Evolutionary conservation across 2,329 filamentous ascomycete genomes (phyloP).

Genomic region (Epichloe baconii): DNA sequence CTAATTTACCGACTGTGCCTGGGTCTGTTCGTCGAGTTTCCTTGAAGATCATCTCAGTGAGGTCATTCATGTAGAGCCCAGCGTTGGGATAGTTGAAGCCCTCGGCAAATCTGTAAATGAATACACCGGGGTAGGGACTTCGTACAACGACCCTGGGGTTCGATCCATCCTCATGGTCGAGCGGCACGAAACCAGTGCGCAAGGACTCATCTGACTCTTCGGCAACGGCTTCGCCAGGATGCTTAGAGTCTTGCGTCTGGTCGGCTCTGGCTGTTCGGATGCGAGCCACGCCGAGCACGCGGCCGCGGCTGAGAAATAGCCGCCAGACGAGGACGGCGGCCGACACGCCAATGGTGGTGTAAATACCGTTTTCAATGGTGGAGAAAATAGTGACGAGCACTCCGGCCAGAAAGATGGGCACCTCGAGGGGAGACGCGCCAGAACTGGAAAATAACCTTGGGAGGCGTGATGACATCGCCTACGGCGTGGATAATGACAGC

Average conservation of each 20-base stretch:
- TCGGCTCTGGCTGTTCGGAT: slow-evolving; percentile 70
- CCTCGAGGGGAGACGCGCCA: slow-evolving; percentile 72
- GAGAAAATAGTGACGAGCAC: slow-evolving; percentile 73
- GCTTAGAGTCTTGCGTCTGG: slow-evolving; percentile 7
- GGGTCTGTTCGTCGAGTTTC: slow-evolving; percentile 32
- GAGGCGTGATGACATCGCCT: slow-evolving; percentile 71
- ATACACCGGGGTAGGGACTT: slow-evolving; percentile 39
- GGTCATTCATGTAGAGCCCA: slow-evolving; percentile 34
- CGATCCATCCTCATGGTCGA: slow-evolving; percentile 36
- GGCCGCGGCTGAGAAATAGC: slow-evolving; percentile 62
- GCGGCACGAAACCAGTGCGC: slow-evolving; percentile 31
- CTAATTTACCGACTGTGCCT: slow-evolving; percentile 30
- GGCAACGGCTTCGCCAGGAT: slow-evolving; percentile 16
- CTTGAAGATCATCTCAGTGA: slow-evolving; percentile 32
- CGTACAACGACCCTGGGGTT: slow-evolving; percentile 33
- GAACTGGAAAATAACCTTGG: slow-evolving; percentile 74
- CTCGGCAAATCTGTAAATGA: slow-evolving; percentile 41
- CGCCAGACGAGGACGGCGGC: slow-evolving; percentile 63
- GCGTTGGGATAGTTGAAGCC: slow-evolving; percentile 45
- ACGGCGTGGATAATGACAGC: slow-evolving; percentile 88
- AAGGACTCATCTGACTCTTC: slow-evolving; percentile 33
- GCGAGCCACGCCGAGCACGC: slow-evolving; percentile 65
- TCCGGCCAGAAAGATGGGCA: slow-evolving; percentile 73
- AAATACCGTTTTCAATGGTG: slow-evolving; percentile 75
- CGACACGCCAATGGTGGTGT: slow-evolving; percentile 62